phyloP scores from a whole-genome alignment of 2,329 filamentous ascomycete genomes.

The Calonectria henricotiae region DNA sequence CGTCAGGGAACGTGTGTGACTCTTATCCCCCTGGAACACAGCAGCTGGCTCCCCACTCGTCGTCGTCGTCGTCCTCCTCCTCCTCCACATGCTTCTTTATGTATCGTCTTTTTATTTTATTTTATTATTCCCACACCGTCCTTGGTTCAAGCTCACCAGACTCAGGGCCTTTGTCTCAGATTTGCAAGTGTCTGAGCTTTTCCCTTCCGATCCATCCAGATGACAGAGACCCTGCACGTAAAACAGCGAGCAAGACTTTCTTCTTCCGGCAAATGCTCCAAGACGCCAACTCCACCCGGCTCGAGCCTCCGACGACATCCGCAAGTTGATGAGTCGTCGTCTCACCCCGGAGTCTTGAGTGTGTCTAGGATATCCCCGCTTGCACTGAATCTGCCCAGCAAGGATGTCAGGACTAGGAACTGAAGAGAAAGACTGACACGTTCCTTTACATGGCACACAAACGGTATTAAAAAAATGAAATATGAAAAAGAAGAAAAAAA shows the following conservation, averaged over 20 bases:
- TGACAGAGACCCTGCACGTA: background rate
- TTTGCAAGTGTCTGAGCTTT: conserved; percentile 30
- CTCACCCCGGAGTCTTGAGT: conserved; percentile 40
- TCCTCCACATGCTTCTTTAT: conserved; percentile 3
- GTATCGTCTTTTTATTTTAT: background rate
- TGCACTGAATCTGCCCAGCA: background rate
- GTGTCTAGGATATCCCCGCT: conserved; percentile 45
- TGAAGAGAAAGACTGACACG: background rate
- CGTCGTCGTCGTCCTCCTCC: conserved; percentile 1
- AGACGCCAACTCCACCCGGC: conserved; percentile 36
- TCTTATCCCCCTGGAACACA: conserved; percentile 9
- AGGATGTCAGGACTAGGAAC: conserved; percentile 2
- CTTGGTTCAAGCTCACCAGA: conserved; percentile 18
- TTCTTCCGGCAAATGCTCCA: conserved; percentile 27
- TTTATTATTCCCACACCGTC: background rate
- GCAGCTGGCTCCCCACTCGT: background rate
- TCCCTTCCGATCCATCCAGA: conserved; percentile 38
- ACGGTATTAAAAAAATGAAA: background rate
- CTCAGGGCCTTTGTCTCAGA: conserved; percentile 44
- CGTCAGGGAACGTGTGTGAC: conserved; percentile 9
- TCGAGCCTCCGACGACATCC: conserved; percentile 40
- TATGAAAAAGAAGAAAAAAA: background rate
- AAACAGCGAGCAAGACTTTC: conserved; percentile 10
- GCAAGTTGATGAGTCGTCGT: conserved; percentile 14
- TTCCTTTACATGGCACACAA: conserved; percentile 2